Evolutionary conservation across 257 asterid genomes (phyloP), one percentile per base, ranked within the genome.

Genomic region (Primulina eburnea): DNA sequence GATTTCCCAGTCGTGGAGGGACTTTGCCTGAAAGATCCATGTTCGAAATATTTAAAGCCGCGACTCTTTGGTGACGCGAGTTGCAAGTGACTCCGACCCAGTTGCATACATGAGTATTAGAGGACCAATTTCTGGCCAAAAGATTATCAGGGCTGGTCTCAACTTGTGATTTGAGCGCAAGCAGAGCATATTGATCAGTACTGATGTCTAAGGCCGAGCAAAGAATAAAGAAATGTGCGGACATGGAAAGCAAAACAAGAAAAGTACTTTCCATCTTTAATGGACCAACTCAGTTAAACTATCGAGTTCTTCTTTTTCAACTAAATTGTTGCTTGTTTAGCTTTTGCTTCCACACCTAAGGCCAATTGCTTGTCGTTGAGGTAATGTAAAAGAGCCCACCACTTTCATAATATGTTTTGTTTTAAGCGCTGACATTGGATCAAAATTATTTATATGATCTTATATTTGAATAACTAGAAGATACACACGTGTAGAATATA

Each of bases 81-180:
- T 70, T 71, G 62, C 84, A 82, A 26, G 75, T 72, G 32, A 82
- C 52, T 1, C 87, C 83, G 17, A 64, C 64, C 84, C 85, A 75
- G 24, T 9, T 56, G 63, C 87, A 82, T 20, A 75, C 28, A 18
- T 71, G 59, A 40, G 66, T 60, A 11, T 62, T 55, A 7, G 66
- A 28, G 16, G 82, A 60, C 84, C 78, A 82, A 69, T 73, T 82
- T 26, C 28, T 58, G 12, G 75, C 65, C 30, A 79, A 24, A 29
- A 68, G 18, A 4, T 73, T 55, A 26, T 21, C 7, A 5, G 73
- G 72, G 43, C 71, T 69, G 4, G 28, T 16, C 11, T 35, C 62
- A 34, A 73, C 58, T 16, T 63, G 75, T 43, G 76, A 17, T 67
- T 72, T 72, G 60, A 80, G 59, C 3, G 69, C 77, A 10, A 79